Evolutionary conservation across 2,329 filamentous ascomycete species (phyloP).

Genomic region (Neopestalotiopsis rosae): DNA sequence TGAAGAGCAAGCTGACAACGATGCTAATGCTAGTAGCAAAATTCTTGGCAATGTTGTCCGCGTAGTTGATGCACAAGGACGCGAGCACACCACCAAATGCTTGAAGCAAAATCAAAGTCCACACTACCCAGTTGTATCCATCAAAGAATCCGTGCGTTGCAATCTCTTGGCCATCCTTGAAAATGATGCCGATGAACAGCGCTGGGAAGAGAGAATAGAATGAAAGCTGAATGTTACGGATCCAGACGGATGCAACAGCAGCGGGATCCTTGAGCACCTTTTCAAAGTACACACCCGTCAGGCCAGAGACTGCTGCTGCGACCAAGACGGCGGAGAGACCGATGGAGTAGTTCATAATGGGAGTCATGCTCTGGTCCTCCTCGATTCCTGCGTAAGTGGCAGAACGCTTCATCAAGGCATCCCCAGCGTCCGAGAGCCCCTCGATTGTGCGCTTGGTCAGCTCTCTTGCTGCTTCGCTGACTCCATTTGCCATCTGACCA

Average conservation of each 20-base stretch:
- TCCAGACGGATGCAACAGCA: slow-evolving; percentile 81
- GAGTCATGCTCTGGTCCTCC: slow-evolving; percentile 59
- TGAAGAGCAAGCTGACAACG: slow-evolving; percentile 83
- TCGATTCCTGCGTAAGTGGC: slow-evolving; percentile 92
- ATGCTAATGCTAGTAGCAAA: slow-evolving; percentile 94
- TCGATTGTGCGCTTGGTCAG: slow-evolving; percentile 54
- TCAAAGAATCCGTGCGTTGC: slow-evolving; percentile 88
- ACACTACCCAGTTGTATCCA: slow-evolving; percentile 92
- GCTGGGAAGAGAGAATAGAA: slow-evolving; percentile 94
- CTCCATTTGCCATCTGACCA: slow-evolving; percentile 64
- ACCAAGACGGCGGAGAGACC: slow-evolving; percentile 80
- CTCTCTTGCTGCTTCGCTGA: slow-evolving; percentile 54
- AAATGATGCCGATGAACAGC: slow-evolving; percentile 82
- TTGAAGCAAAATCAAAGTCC: slow-evolving; percentile 83
- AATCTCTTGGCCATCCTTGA: slow-evolving; percentile 86
- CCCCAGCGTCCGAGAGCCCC: slow-evolving; percentile 39
- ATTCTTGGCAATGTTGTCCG: slow-evolving; percentile 91
- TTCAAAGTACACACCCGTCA: slow-evolving; percentile 88
- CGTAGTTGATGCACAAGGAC: slow-evolving; percentile 80
- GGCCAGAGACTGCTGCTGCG: slow-evolving; percentile 79
- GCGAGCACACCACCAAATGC: slow-evolving; percentile 85
- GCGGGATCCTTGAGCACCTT: slow-evolving; percentile 90
- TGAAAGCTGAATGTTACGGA: slow-evolving; percentile 91
- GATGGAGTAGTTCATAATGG: slow-evolving; percentile 75
- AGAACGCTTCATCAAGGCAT: slow-evolving; percentile 68